Percentiles rank a stretch among this genome's conserved stretches.
These are phyloP conservation scores for Toxoplasma gondii DNA, from an alignment of 169 alveolate species.

Conservation along the genomic window DNA sequence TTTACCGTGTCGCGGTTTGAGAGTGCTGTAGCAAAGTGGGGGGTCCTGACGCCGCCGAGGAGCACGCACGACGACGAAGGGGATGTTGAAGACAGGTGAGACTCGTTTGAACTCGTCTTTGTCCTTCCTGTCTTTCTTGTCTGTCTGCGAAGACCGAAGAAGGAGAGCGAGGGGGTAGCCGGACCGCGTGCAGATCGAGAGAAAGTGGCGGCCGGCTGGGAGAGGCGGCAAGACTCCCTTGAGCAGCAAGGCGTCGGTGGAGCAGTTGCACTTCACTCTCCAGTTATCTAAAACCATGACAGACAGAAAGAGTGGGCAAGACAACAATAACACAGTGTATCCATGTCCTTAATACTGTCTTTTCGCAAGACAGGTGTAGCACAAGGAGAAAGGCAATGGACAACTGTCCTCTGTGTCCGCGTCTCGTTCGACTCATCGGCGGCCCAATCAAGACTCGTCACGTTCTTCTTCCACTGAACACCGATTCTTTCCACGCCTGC, in stretches of 20 bases:
- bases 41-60: slow-evolving; percentile 16
- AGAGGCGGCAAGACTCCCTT: slow-evolving; percentile 39
- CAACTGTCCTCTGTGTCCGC: too few relatives aligned
- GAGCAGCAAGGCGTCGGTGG: neutral
- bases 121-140: neutral
- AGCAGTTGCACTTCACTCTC: neutral
- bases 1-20: neutral
- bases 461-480: neutral
- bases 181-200: neutral
- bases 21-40: slow-evolving; percentile 37
- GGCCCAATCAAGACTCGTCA: too few relatives aligned
- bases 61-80: neutral
- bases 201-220: slow-evolving; percentile 33
- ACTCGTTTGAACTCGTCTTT: neutral
- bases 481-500: neutral
- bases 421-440: too few relatives aligned
- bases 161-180: neutral
- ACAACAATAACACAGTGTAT: neutral
- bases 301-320: neutral
- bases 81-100: neutral
- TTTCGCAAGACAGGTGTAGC: too few relatives aligned
- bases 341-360: neutral
- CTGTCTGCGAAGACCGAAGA: neutral
- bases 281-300: neutral
- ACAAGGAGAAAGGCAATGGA: too few relatives aligned